Base-by-base conservation (phyloP, 163 green algal species). In the Chloromonas sp. region DNA sequence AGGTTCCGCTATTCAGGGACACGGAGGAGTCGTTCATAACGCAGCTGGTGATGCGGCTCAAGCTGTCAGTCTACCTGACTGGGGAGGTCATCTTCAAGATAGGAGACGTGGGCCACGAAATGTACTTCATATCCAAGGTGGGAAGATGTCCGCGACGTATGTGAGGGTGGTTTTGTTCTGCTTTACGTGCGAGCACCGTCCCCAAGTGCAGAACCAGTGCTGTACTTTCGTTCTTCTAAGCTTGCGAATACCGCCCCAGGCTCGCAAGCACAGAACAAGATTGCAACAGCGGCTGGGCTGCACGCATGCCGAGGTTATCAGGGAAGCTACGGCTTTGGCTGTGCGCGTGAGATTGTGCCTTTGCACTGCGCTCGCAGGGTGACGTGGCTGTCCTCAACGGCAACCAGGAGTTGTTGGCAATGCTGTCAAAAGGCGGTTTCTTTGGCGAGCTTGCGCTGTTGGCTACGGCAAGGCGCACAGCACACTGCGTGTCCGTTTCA, bases 361-460 rank as follows among this genome's bases (percentile, higher is more conserved):
- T 36, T 36, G 36, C 36, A 36, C 36, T 36, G 36, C n/a, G 70
- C n/a, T 2, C 60, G 79, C 79, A 83, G 79, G 81, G 81, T 8
- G n/a, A 84, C 58, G 81, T 84, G n/a, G 62, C 81, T 3, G 81
- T 84, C 36, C 66, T 79, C 58, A 84, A 84, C 62, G 58, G 81
- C n/a, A 86, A 91, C 79, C 84, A 85, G 2, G 91, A 94, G 86
- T 86, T 91, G 87, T 81, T 94, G 83, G 83, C 89, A 14, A 81
- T 94, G 5, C 87, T 94, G 81, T 58, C 80, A 60, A 81, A 92
- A 82, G 89, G 89, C 70, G 88, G 87, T 57, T 93, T 89, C 84
- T 94, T 94, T 86, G 91, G 91, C 1, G 91, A 94, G 85, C 87
- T 93, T 13, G 89, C 84, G 58, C 83, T 93, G 87, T 85, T 93